phyloP scores from a whole-genome alignment of 2,329 filamentous ascomycete species.

The Talaromyces islandicus region DNA sequence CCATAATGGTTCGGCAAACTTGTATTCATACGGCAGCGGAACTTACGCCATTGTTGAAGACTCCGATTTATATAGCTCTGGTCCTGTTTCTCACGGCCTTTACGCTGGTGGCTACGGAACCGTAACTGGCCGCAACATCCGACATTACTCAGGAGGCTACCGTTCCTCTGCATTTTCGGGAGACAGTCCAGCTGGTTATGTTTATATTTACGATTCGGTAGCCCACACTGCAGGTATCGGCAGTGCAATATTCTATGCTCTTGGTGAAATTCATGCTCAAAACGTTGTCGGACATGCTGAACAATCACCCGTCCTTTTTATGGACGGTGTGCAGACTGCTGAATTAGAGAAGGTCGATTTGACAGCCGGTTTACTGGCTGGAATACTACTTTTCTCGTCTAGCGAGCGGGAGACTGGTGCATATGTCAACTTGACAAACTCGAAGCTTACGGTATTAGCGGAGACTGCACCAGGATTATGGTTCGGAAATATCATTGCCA shows the following conservation, averaged over 20 bases:
- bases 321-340: neutral
- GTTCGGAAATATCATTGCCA: conserved; percentile 26
- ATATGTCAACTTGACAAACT: conserved; percentile 16
- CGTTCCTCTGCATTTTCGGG: conserved; percentile 28
- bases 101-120: conserved; percentile 29
- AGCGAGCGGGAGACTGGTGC: conserved; percentile 15
- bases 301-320: neutral
- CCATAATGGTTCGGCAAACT: conserved; percentile 29
- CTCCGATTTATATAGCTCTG: conserved; percentile 26
- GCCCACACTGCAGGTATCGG: conserved; percentile 26
- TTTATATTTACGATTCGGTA: conserved; percentile 22
- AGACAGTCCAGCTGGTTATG: conserved; percentile 22
- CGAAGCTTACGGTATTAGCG: conserved; percentile 17
- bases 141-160: conserved; percentile 24
- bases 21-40: conserved; percentile 25
- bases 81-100: conserved; percentile 25
- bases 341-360: neutral
- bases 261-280: conserved; percentile 20
- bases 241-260: conserved; percentile 26
- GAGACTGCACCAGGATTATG: conserved; percentile 21
- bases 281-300: conserved; percentile 20
- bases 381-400: conserved; percentile 11
- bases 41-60: conserved; percentile 21
- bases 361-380: neutral
- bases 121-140: conserved; percentile 17